These are phyloP conservation scores for Zymoseptoria crescenta DNA, from an alignment of 2,329 filamentous ascomycete species.

Conservation along the genomic window DNA sequence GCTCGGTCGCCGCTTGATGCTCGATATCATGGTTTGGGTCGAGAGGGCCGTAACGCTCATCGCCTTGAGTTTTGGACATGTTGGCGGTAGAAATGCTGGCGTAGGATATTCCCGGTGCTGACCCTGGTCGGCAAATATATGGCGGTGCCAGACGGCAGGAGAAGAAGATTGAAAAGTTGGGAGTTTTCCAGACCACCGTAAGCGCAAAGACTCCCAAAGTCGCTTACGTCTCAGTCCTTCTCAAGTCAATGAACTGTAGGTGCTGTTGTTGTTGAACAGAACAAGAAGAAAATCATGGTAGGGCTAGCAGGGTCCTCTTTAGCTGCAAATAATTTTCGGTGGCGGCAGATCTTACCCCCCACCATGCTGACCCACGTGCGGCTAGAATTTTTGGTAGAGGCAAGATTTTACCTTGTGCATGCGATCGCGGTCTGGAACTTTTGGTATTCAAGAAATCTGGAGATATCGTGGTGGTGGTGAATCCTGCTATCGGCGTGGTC, in stretches of 20 bases:
- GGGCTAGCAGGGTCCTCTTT: constrained; percentile 1
- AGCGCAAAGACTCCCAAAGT: constrained; percentile 53
- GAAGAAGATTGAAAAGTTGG: constrained; percentile 19
- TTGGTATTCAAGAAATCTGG: not conserved
- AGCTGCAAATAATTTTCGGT: not conserved
- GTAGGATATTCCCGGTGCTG: not conserved
- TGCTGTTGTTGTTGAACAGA: constrained; percentile 6
- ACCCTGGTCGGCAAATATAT: not conserved
- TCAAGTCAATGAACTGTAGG: not conserved
- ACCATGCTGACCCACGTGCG: not conserved
- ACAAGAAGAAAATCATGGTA: not conserved
- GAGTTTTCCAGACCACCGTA: constrained; percentile 42
- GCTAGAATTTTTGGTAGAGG: not conserved
- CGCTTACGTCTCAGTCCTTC: constrained; percentile 35
- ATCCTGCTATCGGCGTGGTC: not conserved
- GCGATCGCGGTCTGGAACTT: not conserved
- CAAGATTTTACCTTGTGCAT: not conserved
- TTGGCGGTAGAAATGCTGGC: constrained; percentile 4
- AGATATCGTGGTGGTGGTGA: not conserved
- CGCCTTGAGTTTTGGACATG: constrained; percentile 4
- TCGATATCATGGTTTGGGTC: constrained; percentile 11
- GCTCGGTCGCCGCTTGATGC: constrained; percentile 18
- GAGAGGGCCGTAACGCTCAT: constrained; percentile 6
- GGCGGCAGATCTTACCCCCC: not conserved
- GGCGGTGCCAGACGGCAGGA: not conserved